Evolutionary conservation across 768 basidiomycete genomes (phyloP), one percentile per base, ranked within the genome.

Genomic region (Boletus sensibilis): DNA sequence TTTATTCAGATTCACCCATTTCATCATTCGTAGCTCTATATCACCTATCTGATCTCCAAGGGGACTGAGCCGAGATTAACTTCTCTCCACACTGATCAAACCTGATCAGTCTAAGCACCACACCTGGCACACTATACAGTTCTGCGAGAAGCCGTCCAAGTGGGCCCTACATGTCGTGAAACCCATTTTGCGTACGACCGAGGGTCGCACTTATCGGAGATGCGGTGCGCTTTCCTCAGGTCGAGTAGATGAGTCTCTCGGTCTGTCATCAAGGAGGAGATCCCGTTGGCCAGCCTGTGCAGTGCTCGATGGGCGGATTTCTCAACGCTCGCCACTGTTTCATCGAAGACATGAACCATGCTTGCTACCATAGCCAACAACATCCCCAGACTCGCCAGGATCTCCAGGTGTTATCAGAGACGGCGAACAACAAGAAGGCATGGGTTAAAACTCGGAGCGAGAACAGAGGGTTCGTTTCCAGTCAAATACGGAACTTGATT

Each of bases 161-260:
- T 83, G 82, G 79, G 75, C 76, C 2, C 61, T 83, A 34, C 76
- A 79, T 44, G 68, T 70, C 29, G 62, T 84, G 29, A 72, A 72
- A 65, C 10, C 72, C 75, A 0, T 72, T 70, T 5, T 80, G 71
- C 48, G 73, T 74, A 2, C 67, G 62, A 20, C 73, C 73, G 11
- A 68, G 72, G 5, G 75, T 82, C 0, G 76, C 76, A 5, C 70
- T 86, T 12, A 65, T 79, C 5, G 82, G 82, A 7, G 83, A 85
- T 62, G 76, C 83, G 14, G 78, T 79, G 49, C 40, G 72, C 55
- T 11, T 27, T 21, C 25, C 25, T 25, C 25, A 27, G 6, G 27
- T 5, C 6, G 27, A 5, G 2, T 4, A 7, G 27, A 27, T 7
- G n/a, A n/a, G 27, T 27, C 27, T 27, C 27, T 27, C 27, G 27